Percentiles rank a stretch among this genome's conserved stretches.
phyloP scores from a whole-genome alignment of 2,329 filamentous ascomycete species.

The Fusarium camptoceras region DNA sequence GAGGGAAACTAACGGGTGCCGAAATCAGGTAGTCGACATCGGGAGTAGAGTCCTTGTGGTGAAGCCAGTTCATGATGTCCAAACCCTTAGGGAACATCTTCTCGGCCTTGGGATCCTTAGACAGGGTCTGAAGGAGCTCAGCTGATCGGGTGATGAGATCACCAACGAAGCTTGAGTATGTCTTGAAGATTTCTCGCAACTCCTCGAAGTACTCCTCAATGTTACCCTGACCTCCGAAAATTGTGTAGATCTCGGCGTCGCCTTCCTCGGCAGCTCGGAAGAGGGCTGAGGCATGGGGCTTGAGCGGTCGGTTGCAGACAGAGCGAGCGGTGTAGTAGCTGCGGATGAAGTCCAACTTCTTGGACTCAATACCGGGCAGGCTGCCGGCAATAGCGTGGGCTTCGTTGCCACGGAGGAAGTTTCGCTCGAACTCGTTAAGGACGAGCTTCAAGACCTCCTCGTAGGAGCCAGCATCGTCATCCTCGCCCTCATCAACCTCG shows the following conservation, averaged over 20 bases:
- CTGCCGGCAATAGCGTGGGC: slow-evolving; percentile 89
- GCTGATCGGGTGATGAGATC: slow-evolving; percentile 85
- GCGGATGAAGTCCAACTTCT: slow-evolving; percentile 90
- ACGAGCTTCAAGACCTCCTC: slow-evolving; percentile 92
- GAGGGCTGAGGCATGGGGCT: slow-evolving; percentile 92
- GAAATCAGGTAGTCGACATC: slow-evolving; percentile 95
- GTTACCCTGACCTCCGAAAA: slow-evolving; percentile 97
- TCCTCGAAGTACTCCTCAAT: slow-evolving; percentile 99
- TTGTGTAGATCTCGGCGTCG: slow-evolving; percentile 87
- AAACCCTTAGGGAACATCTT: slow-evolving; percentile 98
- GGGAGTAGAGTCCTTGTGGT: slow-evolving; percentile 87
- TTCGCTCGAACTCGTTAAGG: slow-evolving; percentile 95
- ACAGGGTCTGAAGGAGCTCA: slow-evolving; percentile 86
- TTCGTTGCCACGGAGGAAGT: slow-evolving; percentile 94
- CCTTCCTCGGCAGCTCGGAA: slow-evolving; percentile 88
- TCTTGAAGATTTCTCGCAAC: slow-evolving; percentile 88
- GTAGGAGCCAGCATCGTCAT: slow-evolving; percentile 87
- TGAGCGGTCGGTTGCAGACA: slow-evolving; percentile 86
- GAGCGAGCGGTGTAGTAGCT: slow-evolving; percentile 92
- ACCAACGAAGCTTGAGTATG: slow-evolving; percentile 90
- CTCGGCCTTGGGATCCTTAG: slow-evolving; percentile 85
- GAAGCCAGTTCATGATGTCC: slow-evolving; percentile 93
- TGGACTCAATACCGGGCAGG: slow-evolving; percentile 89
- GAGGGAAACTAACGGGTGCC: slow-evolving; percentile 92
- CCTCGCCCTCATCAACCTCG: slow-evolving; percentile 93